Percentiles rank a stretch among this genome's conserved stretches.
phyloP scores from a whole-genome alignment of 2,329 filamentous ascomycete species.

The Epichloe gansuensis region DNA sequence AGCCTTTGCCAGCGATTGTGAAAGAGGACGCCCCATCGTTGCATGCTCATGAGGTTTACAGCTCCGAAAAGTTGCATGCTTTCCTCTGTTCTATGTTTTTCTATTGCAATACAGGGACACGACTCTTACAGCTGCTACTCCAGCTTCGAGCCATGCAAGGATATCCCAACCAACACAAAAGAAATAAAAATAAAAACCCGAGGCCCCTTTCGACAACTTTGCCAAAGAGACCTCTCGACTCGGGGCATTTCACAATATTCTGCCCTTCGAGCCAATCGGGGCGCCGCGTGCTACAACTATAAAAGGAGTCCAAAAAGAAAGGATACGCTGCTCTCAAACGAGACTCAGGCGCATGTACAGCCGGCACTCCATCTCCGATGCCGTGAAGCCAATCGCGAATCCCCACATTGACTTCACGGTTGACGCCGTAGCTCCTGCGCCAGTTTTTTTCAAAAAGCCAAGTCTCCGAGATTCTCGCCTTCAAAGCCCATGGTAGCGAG shows the following conservation, averaged over 20 bases:
- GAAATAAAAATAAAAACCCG: not conserved
- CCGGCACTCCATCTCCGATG: not conserved
- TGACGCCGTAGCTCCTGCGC: too few relatives aligned
- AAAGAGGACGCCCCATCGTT: too few relatives aligned
- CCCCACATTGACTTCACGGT: not conserved
- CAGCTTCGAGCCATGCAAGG: not conserved
- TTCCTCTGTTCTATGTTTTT: not conserved
- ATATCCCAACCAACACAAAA: not conserved
- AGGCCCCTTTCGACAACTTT: not conserved
- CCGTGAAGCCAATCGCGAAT: not conserved
- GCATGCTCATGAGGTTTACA: too few relatives aligned
- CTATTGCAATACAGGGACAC: not conserved
- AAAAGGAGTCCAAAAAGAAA: not conserved
- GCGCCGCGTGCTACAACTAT: not conserved
- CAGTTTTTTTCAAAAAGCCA: conserved; percentile 39
- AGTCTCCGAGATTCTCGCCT: conserved; percentile 68
- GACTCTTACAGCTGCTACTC: not conserved
- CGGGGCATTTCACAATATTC: conserved; percentile 54
- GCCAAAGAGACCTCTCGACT: conserved; percentile 2
- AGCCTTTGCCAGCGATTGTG: too few relatives aligned
- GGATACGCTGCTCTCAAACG: not conserved
- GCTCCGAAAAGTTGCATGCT: not conserved
- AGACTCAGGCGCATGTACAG: not conserved
- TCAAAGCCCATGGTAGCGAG: conserved; percentile 75
- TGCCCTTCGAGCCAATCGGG: conserved; percentile 23